These are phyloP conservation scores for Mycogone perniciosa DNA, from an alignment of 2,329 filamentous ascomycete genomes.

Conservation along the genomic window DNA sequence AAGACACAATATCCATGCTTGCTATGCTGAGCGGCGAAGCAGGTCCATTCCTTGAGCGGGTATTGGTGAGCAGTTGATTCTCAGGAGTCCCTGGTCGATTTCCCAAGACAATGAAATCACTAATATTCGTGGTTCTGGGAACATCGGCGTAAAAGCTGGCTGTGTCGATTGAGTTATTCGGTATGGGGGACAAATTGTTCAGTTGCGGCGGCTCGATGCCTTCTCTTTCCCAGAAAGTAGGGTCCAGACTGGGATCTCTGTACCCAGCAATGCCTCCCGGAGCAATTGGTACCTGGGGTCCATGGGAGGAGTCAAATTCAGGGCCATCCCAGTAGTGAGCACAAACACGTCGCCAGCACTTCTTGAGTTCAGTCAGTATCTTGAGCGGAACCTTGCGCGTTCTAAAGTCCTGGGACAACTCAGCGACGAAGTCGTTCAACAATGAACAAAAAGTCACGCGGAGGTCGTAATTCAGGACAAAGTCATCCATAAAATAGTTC, in stretches of 20 bases:
- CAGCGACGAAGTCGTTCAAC: slow-evolving; percentile 62
- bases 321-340: slow-evolving; percentile 80
- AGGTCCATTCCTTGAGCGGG: slow-evolving; percentile 17
- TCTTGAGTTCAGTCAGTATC: slow-evolving; percentile 89
- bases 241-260: slow-evolving; percentile 49
- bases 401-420: slow-evolving; percentile 40
- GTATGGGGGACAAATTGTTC: slow-evolving; percentile 32
- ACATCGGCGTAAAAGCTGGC: slow-evolving; percentile 42
- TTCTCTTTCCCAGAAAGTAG: slow-evolving; percentile 46
- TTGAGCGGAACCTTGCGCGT: slow-evolving; percentile 59
- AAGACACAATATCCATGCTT: slow-evolving; percentile 57
- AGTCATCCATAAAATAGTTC: slow-evolving; percentile 97
- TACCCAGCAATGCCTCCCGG: slow-evolving; percentile 69
- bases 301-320: slow-evolving; percentile 56
- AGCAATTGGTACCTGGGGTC: slow-evolving; percentile 59
- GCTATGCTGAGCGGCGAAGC: slow-evolving; percentile 50
- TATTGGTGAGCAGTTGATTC: slow-evolving; percentile 21
- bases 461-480: slow-evolving; percentile 67
- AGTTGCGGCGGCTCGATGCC: slow-evolving; percentile 40
- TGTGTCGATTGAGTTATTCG: slow-evolving; percentile 13
- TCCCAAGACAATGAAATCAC: slow-evolving; percentile 39
- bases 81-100: slow-evolving; percentile 45
- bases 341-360: slow-evolving; percentile 92
- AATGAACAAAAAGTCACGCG: slow-evolving; percentile 73
- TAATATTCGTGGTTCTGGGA: slow-evolving; percentile 39